Conservation (phyloP, 192 early-diverging fungal genomes). For the Kappamyces sp. region DNA sequence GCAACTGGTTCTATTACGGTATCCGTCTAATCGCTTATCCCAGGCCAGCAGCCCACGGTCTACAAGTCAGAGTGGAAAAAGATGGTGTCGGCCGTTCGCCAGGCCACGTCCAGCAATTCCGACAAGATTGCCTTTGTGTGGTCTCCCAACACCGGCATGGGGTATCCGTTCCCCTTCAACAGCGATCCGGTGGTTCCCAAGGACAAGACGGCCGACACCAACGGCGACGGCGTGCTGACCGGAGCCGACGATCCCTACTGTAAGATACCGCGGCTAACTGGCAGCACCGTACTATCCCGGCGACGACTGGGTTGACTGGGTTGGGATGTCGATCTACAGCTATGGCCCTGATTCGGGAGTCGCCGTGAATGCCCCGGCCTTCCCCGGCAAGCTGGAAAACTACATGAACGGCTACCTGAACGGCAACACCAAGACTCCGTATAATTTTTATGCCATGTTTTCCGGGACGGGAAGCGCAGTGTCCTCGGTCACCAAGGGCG, state of each 20-base stretch:
- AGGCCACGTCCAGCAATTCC: neutral
- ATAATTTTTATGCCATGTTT: conserved; percentile 37
- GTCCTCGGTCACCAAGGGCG: conserved; percentile 12
- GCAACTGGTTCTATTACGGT: conserved; percentile 15
- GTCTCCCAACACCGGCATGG: conserved; percentile 32
- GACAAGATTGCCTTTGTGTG: conserved; percentile 29
- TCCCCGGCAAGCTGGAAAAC: conserved; percentile 19
- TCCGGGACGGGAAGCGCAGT: conserved; percentile 21
- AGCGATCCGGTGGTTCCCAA: conserved; percentile 7
- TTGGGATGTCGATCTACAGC: conserved; percentile 40
- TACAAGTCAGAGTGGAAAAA: conserved; percentile 15
- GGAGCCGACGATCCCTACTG: conserved; percentile 41
- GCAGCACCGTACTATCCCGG: conserved; percentile 43
- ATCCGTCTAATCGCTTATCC: conserved; percentile 23
- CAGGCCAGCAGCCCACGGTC: conserved; percentile 27
- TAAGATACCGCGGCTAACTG: no score
- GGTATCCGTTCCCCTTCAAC: conserved; percentile 29
- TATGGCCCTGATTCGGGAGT: conserved; percentile 29
- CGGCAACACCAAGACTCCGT: neutral
- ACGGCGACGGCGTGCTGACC: conserved; percentile 36
- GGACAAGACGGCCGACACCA: conserved; percentile 26
- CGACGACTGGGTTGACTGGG: conserved; percentile 46
- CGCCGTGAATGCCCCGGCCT: conserved; percentile 19
- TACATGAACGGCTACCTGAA: conserved; percentile 2
- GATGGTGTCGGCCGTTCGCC: conserved; percentile 17